These are phyloP conservation scores for Aspergillus pseudoglaucus DNA, from an alignment of 2,329 filamentous ascomycete species.

Conservation along the genomic window DNA sequence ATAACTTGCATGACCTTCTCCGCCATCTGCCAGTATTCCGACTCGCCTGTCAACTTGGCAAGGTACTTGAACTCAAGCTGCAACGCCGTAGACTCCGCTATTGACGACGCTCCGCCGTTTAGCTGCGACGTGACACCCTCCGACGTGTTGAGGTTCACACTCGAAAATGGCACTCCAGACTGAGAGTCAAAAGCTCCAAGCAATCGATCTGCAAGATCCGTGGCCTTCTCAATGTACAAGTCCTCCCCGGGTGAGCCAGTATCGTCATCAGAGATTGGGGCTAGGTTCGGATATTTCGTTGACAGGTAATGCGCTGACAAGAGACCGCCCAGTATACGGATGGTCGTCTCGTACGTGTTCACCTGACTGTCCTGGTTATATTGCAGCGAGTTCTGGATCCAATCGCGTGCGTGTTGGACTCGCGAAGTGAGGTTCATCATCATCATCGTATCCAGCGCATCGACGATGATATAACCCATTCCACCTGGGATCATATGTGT, in stretches of 20 bases:
- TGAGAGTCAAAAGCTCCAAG: slow-evolving; percentile 79
- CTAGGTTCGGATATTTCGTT: slow-evolving; percentile 70
- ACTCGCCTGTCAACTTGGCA: slow-evolving; percentile 87
- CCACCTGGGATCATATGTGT: slow-evolving; percentile 80
- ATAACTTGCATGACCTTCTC: slow-evolving; percentile 90
- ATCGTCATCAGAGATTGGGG: slow-evolving; percentile 65
- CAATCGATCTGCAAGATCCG: slow-evolving; percentile 81
- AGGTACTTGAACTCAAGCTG: slow-evolving; percentile 98
- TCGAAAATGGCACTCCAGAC: slow-evolving; percentile 83
- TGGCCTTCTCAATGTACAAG: slow-evolving; percentile 91
- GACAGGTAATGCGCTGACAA: slow-evolving; percentile 94
- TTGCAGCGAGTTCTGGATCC: slow-evolving; percentile 72
- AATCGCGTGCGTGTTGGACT: slow-evolving; percentile 76
- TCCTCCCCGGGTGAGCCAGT: slow-evolving; percentile 72
- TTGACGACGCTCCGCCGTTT: slow-evolving; percentile 83
- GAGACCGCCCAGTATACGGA: slow-evolving; percentile 90
- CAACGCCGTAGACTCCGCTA: slow-evolving; percentile 83
- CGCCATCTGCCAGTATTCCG: slow-evolving; percentile 82
- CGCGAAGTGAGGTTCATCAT: slow-evolving; percentile 93
- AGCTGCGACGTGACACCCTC: slow-evolving; percentile 74
- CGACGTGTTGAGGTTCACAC: slow-evolving; percentile 74
- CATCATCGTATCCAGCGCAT: slow-evolving; percentile 93
- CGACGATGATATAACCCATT: slow-evolving; percentile 96
- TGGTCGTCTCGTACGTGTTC: slow-evolving; percentile 96
- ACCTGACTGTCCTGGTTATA: slow-evolving; percentile 94